Evolutionary conservation across 768 basidiomycete genomes (phyloP).

Genomic region (Phylloporus sp.): DNA sequence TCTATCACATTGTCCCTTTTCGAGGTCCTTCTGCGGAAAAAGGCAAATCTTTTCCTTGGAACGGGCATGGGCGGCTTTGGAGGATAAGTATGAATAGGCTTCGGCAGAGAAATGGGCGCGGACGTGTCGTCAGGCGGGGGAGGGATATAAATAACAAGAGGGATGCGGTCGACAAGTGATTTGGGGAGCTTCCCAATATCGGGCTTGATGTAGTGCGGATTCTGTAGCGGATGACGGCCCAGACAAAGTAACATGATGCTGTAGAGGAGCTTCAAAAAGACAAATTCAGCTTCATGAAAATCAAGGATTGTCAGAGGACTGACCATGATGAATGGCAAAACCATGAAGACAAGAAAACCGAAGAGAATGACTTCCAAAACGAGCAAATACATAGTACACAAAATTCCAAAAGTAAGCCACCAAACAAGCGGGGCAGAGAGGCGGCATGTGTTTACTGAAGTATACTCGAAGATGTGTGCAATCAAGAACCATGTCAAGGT

Average conservation of each 20-base stretch:
- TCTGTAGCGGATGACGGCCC: conserved; percentile 75
- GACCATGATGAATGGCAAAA: conserved; percentile 77
- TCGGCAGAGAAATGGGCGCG: conserved; percentile 39
- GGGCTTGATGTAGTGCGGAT: conserved; percentile 66
- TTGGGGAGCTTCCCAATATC: conserved; percentile 73
- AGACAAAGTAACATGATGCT: conserved; percentile 75
- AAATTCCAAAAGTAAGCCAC: conserved; percentile 80
- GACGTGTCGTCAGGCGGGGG: conserved; percentile 54
- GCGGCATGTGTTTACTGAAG: conserved; percentile 69
- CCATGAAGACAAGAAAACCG: conserved; percentile 69
- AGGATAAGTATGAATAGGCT: conserved; percentile 56
- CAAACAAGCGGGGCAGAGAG: conserved; percentile 72
- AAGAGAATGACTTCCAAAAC: conserved; percentile 67
- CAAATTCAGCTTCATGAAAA: conserved; percentile 3
- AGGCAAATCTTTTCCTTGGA: conserved; percentile 47
- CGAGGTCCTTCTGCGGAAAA: conserved; percentile 36
- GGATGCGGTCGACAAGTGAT: conserved; percentile 70
- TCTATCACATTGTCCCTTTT: conserved; percentile 21
- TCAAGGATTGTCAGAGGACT: conserved; percentile 25
- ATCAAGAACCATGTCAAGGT: conserved; percentile 81
- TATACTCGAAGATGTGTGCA: conserved; percentile 75
- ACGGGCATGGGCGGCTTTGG: conserved; percentile 39
- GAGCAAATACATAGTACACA: conserved; percentile 76
- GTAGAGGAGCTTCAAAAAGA: conserved; percentile 55
- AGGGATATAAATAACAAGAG: conserved; percentile 81